Evolutionary conservation across 176 grass and related monocot genomes (phyloP).

Genomic region (Triticum dicoccoides): DNA sequence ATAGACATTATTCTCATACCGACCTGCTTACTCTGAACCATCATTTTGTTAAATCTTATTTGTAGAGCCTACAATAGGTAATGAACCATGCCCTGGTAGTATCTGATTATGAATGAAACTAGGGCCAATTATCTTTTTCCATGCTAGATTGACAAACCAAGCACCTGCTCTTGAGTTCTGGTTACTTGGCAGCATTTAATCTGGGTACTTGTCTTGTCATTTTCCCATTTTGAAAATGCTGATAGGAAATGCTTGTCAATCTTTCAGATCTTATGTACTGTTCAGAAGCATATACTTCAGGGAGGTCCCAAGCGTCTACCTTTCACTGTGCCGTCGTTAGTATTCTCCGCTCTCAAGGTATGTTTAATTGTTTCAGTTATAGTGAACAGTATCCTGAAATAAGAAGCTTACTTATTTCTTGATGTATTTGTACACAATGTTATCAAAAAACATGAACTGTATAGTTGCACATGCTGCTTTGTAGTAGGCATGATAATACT

Average conservation of each 20-base stretch:
- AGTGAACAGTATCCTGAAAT: background rate
- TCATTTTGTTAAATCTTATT: background rate
- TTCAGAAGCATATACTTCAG: constrained; percentile 95
- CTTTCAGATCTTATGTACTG: constrained; percentile 90
- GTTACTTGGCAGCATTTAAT: constrained; percentile 12
- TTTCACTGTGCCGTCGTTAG: constrained; percentile 82
- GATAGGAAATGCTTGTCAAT: constrained; percentile 28
- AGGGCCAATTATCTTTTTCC: background rate
- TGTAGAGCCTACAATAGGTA: background rate
- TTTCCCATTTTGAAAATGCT: constrained; percentile 20
- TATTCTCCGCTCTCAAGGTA: constrained; percentile 94
- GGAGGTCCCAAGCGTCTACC: constrained; percentile 85
- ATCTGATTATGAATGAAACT: background rate
- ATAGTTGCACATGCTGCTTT: background rate
- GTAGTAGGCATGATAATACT: background rate
- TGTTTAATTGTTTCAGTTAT: constrained; percentile 34
- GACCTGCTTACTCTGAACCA: constrained; percentile 1
- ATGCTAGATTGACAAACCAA: background rate
- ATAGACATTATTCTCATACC: background rate
- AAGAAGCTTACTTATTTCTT: background rate
- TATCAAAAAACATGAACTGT: constrained; percentile 6
- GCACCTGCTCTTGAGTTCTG: background rate
- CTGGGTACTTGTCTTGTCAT: background rate
- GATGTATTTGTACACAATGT: background rate
- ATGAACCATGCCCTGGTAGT: background rate